Evolutionary conservation across 139 green algal species (phyloP), one percentile per base, ranked within the genome.

Genomic region (Astrephomene gubernaculifera): DNA sequence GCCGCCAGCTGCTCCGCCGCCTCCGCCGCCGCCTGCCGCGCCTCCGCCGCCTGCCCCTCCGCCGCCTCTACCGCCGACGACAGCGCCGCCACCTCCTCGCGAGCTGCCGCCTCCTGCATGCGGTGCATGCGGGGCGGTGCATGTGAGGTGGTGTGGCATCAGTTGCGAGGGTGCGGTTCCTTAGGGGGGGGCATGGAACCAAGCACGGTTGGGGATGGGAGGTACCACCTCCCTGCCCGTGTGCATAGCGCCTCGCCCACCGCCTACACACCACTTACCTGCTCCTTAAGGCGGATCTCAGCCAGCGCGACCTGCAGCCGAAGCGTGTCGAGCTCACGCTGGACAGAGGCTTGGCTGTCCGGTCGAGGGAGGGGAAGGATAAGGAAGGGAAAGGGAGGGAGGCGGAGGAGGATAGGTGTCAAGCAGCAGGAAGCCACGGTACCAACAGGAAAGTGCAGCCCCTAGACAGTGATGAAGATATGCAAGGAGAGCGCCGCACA

Each of bases 251-350:
- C 49, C 49, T 57, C 49, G 12, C 49, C 49, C 49, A 4, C 8
- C 35, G 3, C 17, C 19, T n/a, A n/a, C n/a, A n/a, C n/a, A n/a
- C 52, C 17, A 0, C 78, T 2, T 44, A 74, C 78, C 78, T 84
- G 78, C 43, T 74, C 78, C 63, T 44, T 44, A 21, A 84, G 78
- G 61, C 65, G 41, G 21, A 63, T 63, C 41, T 74, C 78, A 22
- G 78, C 33, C 9, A 53, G 61, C 2, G 61, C 38, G 1, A 63
- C 78, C 43, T 54, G 29, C 9, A 53, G 19, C 43, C 78, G 29
- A n/a, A 84, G 44, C n/a, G 36, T 19, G 19, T 64, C 43, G 5
- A 74, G 8, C 41, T 84, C 78, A 43, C 22, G 31, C 31, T 29
- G 19, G 17, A 84, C 31, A 4, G 41, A 29, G 0, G 63, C 33